A percentile compares a stretch with the other conserved stretches of the same genome.
Evolutionary conservation across 768 basidiomycete species (phyloP).

Genomic region (Hypholoma fasciculare): DNA sequence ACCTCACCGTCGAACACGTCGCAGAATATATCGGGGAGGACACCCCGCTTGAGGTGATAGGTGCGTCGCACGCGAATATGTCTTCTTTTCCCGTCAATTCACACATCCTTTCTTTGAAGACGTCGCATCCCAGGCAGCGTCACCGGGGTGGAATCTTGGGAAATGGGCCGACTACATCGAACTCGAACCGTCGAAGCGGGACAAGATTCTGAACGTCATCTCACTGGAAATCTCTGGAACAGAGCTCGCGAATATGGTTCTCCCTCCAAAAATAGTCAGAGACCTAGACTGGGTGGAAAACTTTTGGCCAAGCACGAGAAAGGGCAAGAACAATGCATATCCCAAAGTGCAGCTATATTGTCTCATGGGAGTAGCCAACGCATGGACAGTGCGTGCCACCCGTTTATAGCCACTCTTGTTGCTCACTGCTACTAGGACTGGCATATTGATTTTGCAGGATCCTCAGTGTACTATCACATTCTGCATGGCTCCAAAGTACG

Average conservation of each 20-base stretch:
- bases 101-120: conserved; percentile 42
- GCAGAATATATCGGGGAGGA: conserved; percentile 78
- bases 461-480: conserved; percentile 97
- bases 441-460: conserved; percentile 98
- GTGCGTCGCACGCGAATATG: conserved; percentile 38
- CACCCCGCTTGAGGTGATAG: conserved; percentile 88
- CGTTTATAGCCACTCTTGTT: background rate
- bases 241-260: conserved; percentile 71
- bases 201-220: conserved; percentile 94
- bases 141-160: conserved; percentile 85
- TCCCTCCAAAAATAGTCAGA: conserved; percentile 80
- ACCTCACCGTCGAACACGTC: conserved; percentile 79
- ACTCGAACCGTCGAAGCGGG: conserved; percentile 62
- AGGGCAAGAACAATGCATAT: conserved; percentile 70
- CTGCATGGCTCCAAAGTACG: conserved; percentile 80
- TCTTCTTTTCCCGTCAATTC: background rate
- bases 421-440: conserved; percentile 65
- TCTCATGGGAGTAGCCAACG: conserved; percentile 90
- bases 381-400: conserved; percentile 82
- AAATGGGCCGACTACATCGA: conserved; percentile 91
- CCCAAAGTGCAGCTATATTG: conserved; percentile 97
- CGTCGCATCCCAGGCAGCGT: conserved; percentile 84
- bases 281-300: conserved; percentile 98
- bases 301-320: conserved; percentile 84
- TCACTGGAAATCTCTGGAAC: conserved; percentile 93